These are phyloP conservation scores for Larix sibirica DNA, from an alignment of 83 land plant genomes.

Conservation along the genomic window DNA sequence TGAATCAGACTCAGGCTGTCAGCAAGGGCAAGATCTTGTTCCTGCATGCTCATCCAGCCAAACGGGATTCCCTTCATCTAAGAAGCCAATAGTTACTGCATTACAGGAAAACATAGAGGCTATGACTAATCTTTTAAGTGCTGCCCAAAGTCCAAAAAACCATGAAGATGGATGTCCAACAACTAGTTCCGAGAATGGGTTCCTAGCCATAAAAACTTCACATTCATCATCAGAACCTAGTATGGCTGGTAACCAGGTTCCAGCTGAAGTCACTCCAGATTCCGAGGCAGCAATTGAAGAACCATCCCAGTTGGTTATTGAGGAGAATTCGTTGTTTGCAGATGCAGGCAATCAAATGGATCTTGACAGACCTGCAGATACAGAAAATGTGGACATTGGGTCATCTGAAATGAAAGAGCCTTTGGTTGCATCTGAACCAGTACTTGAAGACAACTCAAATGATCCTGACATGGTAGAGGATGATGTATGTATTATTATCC, in stretches of 20 bases:
- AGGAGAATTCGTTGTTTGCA: too few species aligned
- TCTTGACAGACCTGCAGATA: background rate
- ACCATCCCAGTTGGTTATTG: too few species aligned
- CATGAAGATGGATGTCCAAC: too few species aligned
- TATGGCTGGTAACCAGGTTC: background rate
- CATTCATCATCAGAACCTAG: background rate
- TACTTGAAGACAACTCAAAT: background rate
- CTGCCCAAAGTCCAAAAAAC: too few species aligned
- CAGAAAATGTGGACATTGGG: background rate
- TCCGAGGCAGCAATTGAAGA: too few species aligned
- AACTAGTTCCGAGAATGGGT: background rate
- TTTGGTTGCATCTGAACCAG: background rate
- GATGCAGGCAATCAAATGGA: conserved; percentile 8
- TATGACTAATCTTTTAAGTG: too few species aligned
- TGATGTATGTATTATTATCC: conserved; percentile 3
- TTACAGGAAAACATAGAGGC: too few species aligned
- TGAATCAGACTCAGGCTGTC: too few species aligned
- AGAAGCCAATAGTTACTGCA: too few species aligned
- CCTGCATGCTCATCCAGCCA: too few species aligned
- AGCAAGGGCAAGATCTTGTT: too few species aligned
- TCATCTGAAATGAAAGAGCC: background rate
- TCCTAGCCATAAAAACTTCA: background rate
- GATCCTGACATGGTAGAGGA: conserved; percentile 1
- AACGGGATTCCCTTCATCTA: too few species aligned
- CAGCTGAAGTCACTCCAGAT: background rate